Percentiles rank a stretch among this genome's conserved stretches.
These are phyloP conservation scores for Leccinellum luteum DNA, from an alignment of 768 basidiomycete genomes.

Conservation along the genomic window DNA sequence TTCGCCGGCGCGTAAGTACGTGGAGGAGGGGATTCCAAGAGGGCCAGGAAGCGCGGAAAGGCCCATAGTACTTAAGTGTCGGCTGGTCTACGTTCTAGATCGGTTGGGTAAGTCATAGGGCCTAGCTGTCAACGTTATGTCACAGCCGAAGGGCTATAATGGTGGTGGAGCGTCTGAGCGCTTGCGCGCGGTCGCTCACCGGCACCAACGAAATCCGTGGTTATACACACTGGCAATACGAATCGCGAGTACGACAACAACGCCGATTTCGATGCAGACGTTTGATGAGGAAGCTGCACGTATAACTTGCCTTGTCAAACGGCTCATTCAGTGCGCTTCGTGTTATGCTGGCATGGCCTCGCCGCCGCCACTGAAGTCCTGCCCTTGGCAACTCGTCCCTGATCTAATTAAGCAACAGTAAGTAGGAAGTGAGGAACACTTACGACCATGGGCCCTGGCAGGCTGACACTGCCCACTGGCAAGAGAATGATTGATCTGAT, in stretches of 20 bases:
- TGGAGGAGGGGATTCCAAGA: not conserved
- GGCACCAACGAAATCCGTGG: not conserved
- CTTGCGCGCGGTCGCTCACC: not conserved
- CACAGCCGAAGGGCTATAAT: not conserved
- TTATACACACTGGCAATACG: not conserved
- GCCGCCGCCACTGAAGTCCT: not conserved
- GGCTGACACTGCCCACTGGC: no score
- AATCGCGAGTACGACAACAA: not conserved
- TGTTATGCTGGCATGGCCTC: no score
- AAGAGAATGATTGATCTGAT: no score
- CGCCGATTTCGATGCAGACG: not conserved
- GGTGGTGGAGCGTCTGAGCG: not conserved
- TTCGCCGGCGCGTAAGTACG: not conserved
- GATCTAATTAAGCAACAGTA: not conserved
- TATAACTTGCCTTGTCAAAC: no score
- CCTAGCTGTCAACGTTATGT: not conserved
- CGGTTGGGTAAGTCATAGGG: not conserved
- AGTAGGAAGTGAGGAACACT: not conserved
- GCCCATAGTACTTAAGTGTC: not conserved
- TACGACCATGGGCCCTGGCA: no score
- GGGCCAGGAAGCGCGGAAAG: not conserved
- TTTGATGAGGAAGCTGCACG: not conserved
- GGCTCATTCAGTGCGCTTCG: no score
- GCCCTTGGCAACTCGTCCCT: not conserved
- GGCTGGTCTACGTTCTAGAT: not conserved